Evolutionary conservation across 106 monocot genomes (phyloP).

Genomic region (Gastrodia elata): DNA sequence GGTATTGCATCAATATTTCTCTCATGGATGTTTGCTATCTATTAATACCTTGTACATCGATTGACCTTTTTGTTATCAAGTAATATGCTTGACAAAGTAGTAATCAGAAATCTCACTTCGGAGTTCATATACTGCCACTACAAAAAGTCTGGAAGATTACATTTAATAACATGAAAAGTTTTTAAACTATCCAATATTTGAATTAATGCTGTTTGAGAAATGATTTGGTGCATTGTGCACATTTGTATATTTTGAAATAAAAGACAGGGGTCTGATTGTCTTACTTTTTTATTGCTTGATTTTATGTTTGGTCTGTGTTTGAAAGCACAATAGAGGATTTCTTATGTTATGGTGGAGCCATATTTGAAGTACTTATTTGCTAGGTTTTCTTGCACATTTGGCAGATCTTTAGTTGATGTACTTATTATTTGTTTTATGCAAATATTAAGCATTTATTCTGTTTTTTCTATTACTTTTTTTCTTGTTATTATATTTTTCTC

Average conservation of each 20-base stretch:
- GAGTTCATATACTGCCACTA: neutral
- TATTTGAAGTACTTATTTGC: neutral
- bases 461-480: neutral
- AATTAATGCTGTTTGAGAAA: neutral
- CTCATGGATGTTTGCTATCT: constrained; percentile 1
- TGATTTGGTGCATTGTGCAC: neutral
- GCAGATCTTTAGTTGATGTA: neutral
- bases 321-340: neutral
- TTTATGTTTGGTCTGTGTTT: neutral
- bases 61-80: neutral
- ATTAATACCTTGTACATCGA: neutral
- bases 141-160: neutral
- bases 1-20: neutral
- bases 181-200: neutral
- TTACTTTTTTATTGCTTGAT: neutral
- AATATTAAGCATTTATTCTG: neutral
- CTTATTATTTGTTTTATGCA: neutral
- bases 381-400: neutral
- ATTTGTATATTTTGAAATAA: neutral
- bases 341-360: neutral
- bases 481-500: neutral
- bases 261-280: neutral
- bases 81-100: neutral
- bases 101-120: neutral
- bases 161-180: neutral